These are phyloP conservation scores for Aquilaria sinensis DNA, from an alignment of 345 rosid genomes.

Conservation along the genomic window DNA sequence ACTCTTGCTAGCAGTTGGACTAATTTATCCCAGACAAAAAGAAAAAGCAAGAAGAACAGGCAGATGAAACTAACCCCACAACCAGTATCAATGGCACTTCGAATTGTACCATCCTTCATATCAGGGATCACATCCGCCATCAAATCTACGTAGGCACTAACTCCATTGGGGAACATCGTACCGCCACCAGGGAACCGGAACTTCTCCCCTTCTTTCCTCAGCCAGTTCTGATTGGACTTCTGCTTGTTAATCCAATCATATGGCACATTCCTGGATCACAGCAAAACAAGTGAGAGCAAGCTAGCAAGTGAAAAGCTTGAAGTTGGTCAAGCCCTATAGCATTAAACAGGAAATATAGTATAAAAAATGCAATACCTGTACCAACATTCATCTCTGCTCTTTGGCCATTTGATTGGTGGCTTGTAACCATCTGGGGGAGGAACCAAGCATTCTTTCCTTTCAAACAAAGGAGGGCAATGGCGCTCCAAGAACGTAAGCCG, in stretches of 20 bases:
- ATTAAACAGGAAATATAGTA: slow-evolving; percentile 4
- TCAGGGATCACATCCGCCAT: slow-evolving; percentile 95
- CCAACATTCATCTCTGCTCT: slow-evolving; percentile 90
- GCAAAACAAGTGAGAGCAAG: slow-evolving; percentile 12
- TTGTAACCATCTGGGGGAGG: slow-evolving; percentile 99
- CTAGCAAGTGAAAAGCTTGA: not conserved
- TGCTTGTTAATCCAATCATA: slow-evolving; percentile 96
- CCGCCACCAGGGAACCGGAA: slow-evolving; percentile 97
- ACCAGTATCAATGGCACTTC: slow-evolving; percentile 96
- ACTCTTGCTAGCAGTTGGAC: no score
- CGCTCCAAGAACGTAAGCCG: slow-evolving; percentile 95
- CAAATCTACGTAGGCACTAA: slow-evolving; percentile 86
- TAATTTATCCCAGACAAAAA: no score
- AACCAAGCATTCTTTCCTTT: slow-evolving; percentile 84
- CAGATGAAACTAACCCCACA: slow-evolving; percentile 68
- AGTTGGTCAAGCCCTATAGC: slow-evolving; percentile 5
- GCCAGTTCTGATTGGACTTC: slow-evolving; percentile 97
- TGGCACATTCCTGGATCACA: slow-evolving; percentile 80
- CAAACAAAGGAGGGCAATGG: slow-evolving; percentile 85
- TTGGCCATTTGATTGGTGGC: slow-evolving; percentile 91
- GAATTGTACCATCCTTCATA: slow-evolving; percentile 84
- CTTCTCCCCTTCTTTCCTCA: slow-evolving; percentile 85
- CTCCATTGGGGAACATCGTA: slow-evolving; percentile 97
- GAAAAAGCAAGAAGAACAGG: not conserved
- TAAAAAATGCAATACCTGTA: slow-evolving; percentile 54